Percentiles rank a stretch among this genome's conserved stretches.
Conservation (phyloP, 441 rosid species). For the Viola pubescens region DNA sequence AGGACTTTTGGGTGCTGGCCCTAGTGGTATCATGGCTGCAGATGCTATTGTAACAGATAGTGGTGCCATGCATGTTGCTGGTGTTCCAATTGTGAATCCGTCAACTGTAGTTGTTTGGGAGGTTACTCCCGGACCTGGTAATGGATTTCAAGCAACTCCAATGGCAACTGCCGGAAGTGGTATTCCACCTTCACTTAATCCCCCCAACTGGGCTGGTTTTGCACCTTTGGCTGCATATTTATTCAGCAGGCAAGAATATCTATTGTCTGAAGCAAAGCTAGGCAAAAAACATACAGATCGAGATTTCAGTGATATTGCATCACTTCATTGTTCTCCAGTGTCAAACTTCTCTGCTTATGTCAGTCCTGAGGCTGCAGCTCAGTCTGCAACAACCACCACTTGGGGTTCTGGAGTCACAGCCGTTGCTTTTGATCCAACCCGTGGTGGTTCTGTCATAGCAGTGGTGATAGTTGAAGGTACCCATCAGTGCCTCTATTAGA, state of each 20-base stretch:
- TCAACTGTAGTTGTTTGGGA: slow-evolving; percentile 99
- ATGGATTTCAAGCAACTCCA: slow-evolving; percentile 78
- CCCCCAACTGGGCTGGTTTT: slow-evolving; percentile 95
- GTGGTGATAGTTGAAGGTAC: slow-evolving; percentile 98
- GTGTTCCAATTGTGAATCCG: slow-evolving; percentile 98
- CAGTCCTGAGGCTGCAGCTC: slow-evolving; percentile 98
- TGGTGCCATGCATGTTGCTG: slow-evolving; percentile 98
- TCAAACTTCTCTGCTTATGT: slow-evolving; percentile 99
- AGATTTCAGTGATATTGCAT: slow-evolving; percentile 53
- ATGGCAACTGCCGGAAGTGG: slow-evolving; percentile 53
- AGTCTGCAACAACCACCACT: slow-evolving; percentile 96
- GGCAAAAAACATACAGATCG: slow-evolving; percentile 65
- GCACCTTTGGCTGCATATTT: slow-evolving; percentile 95
- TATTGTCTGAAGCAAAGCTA: slow-evolving; percentile 70
- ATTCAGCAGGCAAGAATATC: slow-evolving; percentile 96
- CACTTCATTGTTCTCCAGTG: slow-evolving; percentile 95
- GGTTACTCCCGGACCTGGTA: slow-evolving; percentile 96
- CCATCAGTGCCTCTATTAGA: slow-evolving; percentile 15
- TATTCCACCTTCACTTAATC: slow-evolving; percentile 81
- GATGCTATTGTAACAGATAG: slow-evolving; percentile 97
- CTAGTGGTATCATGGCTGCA: slow-evolving; percentile 99
- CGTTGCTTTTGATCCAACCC: slow-evolving; percentile 98
- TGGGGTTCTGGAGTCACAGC: slow-evolving; percentile 99
- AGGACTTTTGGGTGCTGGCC: slow-evolving; percentile 99
- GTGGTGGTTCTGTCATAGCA: slow-evolving; percentile 97